These are phyloP conservation scores for Claviceps sp. DNA, from an alignment of 2,329 filamentous ascomycete species.

Conservation along the genomic window DNA sequence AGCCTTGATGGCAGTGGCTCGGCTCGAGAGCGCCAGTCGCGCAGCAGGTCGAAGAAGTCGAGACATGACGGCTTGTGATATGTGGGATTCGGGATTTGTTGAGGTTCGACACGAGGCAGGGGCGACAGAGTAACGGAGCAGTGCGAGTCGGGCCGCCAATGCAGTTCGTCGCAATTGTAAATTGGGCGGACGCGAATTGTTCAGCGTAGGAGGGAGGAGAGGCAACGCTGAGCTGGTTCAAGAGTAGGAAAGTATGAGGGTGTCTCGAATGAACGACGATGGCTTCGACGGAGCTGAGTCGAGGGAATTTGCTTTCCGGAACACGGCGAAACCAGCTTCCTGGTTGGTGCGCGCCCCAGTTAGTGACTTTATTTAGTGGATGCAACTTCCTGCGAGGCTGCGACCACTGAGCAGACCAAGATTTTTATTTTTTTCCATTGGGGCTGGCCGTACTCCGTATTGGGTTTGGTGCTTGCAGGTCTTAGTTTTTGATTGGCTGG, in stretches of 20 bases:
- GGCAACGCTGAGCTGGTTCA: not conserved
- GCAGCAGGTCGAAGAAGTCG: slow-evolving; percentile 37
- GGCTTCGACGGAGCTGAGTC: slow-evolving; percentile 4
- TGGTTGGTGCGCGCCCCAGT: slow-evolving; percentile 3
- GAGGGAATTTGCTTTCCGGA: slow-evolving; percentile 12
- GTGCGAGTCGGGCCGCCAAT: slow-evolving; percentile 8
- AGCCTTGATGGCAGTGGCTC: slow-evolving; percentile 20
- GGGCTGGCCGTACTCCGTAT: slow-evolving; percentile 2
- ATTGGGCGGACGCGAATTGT: not conserved
- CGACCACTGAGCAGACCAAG: slow-evolving; percentile 1
- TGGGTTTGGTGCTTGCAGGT: not conserved
- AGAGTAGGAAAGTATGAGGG: slow-evolving; percentile 1
- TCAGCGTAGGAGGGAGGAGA: not conserved
- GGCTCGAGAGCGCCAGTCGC: slow-evolving; percentile 32
- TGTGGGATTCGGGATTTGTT: slow-evolving; percentile 4
- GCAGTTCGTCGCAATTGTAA: slow-evolving; percentile 5
- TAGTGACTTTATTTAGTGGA: not conserved
- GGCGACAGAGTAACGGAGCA: slow-evolving; percentile 1
- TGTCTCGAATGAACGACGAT: slow-evolving; percentile 6
- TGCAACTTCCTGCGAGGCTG: slow-evolving; percentile 1
- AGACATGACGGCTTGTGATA: slow-evolving; percentile 26
- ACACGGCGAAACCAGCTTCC: slow-evolving; percentile 9
- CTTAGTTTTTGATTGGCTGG: not conserved
- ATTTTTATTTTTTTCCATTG: slow-evolving; percentile 10
- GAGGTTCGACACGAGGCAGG: slow-evolving; percentile 2